Base-by-base conservation (phyloP, 257 asterid species). In the Scutellaria minor region DNA sequence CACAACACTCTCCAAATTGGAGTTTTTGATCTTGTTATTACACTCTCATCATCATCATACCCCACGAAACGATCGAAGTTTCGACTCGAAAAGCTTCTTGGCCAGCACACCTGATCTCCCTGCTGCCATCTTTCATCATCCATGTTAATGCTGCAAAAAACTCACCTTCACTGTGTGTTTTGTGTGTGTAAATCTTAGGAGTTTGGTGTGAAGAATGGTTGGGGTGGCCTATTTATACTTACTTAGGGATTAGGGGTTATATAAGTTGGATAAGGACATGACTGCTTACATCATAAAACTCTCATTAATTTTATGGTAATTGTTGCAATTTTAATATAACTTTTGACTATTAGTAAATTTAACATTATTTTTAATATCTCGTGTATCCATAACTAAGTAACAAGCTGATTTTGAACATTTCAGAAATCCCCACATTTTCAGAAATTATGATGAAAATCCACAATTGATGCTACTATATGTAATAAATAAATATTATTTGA, bases 1-100 rank as follows among this genome's bases (percentile, higher is more conserved):
- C 94, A 88, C 18, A 86, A 3, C 13, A 70, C 50, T 51, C 63
- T 82, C 95, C 96, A 87, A 5, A 85, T 60, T 5, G 83, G 46
- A 54, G 80, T 53, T 71, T 75, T 83, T 6, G 95, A 81, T 71
- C 80, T 70, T 64, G 39, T 76, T 2, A 12, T 12, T 12, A 24
- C 79, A 1, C 39, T 80, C 24, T 6, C 55, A 1, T 64, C 45
- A 46, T 66, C 55, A 2, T 64, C 45, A 46, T 66, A 31, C 50
- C 84, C 6, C 22, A 22, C 75, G 48, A 87, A 72, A 0, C 80
- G 83, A 6, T 76, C 74, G 46, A 86, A 84, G 67, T 66, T 77
- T 64, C 81, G 85, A 45, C 53, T 10, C 39, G 90, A 79, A 35
- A 5, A 15, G 77, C 66, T 75, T 64, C 83, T 68, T 20, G 81